Percentiles rank a stretch among this genome's conserved stretches.
Conservation (phyloP, 73 alveolate species). For the Paramecium sonneborni region DNA sequence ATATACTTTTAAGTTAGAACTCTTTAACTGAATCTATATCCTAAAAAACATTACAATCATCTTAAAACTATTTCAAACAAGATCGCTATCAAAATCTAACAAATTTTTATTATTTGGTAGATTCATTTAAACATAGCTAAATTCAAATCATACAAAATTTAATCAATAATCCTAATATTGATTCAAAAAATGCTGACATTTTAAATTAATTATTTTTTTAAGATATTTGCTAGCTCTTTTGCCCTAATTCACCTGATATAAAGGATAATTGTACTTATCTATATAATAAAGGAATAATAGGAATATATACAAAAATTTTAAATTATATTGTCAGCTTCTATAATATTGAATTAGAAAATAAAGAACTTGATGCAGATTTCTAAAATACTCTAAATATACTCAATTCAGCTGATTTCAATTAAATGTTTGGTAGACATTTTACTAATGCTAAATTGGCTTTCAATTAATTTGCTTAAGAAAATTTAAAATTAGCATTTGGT, state of each 20-base stretch:
- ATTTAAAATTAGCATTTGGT: neutral
- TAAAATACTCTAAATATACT: neutral
- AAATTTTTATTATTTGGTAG: neutral
- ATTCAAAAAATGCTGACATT: neutral
- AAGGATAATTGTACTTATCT: neutral
- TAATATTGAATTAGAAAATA: neutral
- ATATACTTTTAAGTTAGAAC: neutral
- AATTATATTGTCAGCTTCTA: neutral
- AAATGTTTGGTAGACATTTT: neutral
- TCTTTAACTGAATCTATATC: neutral
- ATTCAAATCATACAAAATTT: neutral
- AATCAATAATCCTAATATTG: neutral
- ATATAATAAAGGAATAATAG: neutral
- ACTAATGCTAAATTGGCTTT: neutral
- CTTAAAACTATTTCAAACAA: neutral
- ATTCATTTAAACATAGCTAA: neutral
- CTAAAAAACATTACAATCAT: neutral
- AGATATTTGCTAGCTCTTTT: neutral
- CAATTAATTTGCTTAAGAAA: neutral
- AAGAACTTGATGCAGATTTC: neutral
- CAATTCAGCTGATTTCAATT: neutral
- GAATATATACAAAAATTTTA: neutral
- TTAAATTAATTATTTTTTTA: neutral
- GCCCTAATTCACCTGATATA: neutral
- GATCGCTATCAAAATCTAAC: conserved; percentile 1